A percentile compares a stretch with the other conserved stretches of the same genome.
Evolutionary conservation across 2,329 filamentous ascomycete species (phyloP).

Genomic region (Massarina eburnea): DNA sequence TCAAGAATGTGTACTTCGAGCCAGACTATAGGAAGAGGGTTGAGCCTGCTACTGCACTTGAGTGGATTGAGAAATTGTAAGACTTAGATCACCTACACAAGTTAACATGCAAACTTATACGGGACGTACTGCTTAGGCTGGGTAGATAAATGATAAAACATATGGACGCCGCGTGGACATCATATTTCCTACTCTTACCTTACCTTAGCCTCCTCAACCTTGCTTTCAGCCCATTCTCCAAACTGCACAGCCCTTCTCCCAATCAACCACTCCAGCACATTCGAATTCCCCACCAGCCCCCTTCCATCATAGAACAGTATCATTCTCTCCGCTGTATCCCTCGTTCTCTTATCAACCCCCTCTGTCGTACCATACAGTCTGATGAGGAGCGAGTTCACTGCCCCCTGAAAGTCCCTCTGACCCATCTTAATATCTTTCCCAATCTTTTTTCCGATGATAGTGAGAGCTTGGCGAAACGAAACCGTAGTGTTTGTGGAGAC

Average conservation of each 20-base stretch:
- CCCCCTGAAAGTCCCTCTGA: conserved; percentile 17
- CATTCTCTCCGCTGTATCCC: conserved; percentile 16
- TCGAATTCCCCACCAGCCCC: conserved; percentile 14
- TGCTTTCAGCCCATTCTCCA: conserved; percentile 11
- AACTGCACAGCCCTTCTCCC: conserved; percentile 11
- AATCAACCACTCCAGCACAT: conserved; percentile 18
- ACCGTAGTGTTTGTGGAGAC: conserved; percentile 18
- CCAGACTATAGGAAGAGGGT: conserved; percentile 8
- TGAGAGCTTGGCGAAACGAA: conserved; percentile 18
- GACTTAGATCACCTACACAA: too few relatives aligned
- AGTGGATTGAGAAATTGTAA: conserved; percentile 6
- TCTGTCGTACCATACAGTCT: conserved; percentile 7
- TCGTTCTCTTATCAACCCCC: conserved; percentile 7
- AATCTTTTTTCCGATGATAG: conserved; percentile 18
- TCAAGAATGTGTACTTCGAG: conserved; percentile 9
- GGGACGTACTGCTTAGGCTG: too few relatives aligned
- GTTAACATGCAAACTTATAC: too few relatives aligned
- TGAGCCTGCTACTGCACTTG: conserved; percentile 3
- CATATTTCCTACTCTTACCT: too few relatives aligned
- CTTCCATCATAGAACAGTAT: conserved; percentile 18
- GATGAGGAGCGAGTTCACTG: conserved; percentile 12
- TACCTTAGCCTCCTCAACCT: not conserved
- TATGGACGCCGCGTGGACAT: too few relatives aligned
- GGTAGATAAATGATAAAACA: too few relatives aligned
- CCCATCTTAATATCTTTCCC: conserved; percentile 27